Conservation (phyloP, 2,329 filamentous ascomycete species). For the Drechslerella coelobrocha region DNA sequence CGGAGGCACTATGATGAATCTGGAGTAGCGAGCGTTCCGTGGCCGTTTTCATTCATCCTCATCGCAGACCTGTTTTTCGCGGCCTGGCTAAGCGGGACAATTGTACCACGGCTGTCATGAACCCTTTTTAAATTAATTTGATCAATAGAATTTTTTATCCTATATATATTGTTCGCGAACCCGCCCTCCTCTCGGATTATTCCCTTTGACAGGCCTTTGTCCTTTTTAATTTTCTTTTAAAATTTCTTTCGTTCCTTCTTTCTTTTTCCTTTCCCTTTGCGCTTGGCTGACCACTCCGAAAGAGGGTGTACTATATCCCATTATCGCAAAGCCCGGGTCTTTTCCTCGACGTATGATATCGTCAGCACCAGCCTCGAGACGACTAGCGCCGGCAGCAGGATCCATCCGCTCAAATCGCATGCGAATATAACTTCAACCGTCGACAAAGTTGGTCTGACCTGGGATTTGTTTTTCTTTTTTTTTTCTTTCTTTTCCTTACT, state of each 20-base stretch:
- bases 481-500: not conserved
- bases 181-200: conserved; percentile 8
- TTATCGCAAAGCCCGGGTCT: too few species aligned
- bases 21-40: conserved; percentile 41
- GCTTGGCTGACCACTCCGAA: conserved; percentile 12
- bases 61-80: conserved; percentile 23
- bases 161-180: conserved; percentile 16
- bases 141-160: not conserved
- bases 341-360: conserved; percentile 7
- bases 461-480: conserved; percentile 3
- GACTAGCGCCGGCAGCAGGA: conserved; percentile 15
- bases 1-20: conserved; percentile 40
- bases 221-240: conserved; percentile 8
- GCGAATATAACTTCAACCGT: conserved; percentile 25
- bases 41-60: conserved; percentile 38
- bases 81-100: conserved; percentile 18
- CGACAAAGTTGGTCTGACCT: conserved; percentile 15
- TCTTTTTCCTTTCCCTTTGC: not conserved
- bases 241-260: too few species aligned
- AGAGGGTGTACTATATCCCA: not conserved
- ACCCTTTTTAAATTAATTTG: conserved; percentile 18
- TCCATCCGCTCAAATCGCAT: not conserved
- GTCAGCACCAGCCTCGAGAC: conserved; percentile 25
- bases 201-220: conserved; percentile 14
- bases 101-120: conserved; percentile 48